Evolutionary conservation across 2,329 filamentous ascomycete genomes (phyloP).

Genomic region (Elsinoe perseae): DNA sequence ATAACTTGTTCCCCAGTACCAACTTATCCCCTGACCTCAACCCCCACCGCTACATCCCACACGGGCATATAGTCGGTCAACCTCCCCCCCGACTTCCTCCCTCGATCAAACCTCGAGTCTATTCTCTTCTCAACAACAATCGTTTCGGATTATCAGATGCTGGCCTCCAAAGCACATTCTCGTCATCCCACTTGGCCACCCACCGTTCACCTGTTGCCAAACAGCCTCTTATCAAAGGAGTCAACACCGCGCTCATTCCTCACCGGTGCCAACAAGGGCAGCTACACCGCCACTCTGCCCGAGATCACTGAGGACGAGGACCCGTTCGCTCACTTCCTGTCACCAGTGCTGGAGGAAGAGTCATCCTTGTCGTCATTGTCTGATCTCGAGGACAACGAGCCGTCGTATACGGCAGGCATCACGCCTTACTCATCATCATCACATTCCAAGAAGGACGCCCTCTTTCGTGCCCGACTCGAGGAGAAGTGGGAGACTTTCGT

Average conservation of each 20-base stretch:
- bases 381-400: slow-evolving; percentile 20
- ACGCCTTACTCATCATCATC: slow-evolving; percentile 15
- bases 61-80: slow-evolving; percentile 11
- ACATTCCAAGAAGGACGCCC: slow-evolving; percentile 26
- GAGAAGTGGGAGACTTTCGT: slow-evolving; percentile 37
- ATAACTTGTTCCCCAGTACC: slow-evolving; percentile 14
- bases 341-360: slow-evolving; percentile 35
- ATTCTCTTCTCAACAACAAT: slow-evolving; percentile 4
- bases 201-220: slow-evolving; percentile 17
- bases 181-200: slow-evolving; percentile 20
- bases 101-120: slow-evolving; percentile 3
- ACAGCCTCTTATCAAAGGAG: slow-evolving; percentile 16
- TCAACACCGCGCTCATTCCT: slow-evolving; percentile 5
- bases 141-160: slow-evolving; percentile 17
- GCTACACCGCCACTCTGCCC: slow-evolving; percentile 23
- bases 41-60: slow-evolving; percentile 5
- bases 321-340: slow-evolving; percentile 38
- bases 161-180: slow-evolving; percentile 16
- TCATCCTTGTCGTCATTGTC: slow-evolving; percentile 26
- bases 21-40: slow-evolving; percentile 4
- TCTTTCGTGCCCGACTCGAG: slow-evolving; percentile 34
- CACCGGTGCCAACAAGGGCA: not conserved
- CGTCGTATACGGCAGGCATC: slow-evolving; percentile 35
- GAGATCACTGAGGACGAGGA: slow-evolving; percentile 35
- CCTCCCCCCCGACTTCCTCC: slow-evolving; percentile 5